Evolutionary conservation across 345 rosid genomes (phyloP), one percentile per base, ranked within the genome.

Genomic region (Salix dunnii): DNA sequence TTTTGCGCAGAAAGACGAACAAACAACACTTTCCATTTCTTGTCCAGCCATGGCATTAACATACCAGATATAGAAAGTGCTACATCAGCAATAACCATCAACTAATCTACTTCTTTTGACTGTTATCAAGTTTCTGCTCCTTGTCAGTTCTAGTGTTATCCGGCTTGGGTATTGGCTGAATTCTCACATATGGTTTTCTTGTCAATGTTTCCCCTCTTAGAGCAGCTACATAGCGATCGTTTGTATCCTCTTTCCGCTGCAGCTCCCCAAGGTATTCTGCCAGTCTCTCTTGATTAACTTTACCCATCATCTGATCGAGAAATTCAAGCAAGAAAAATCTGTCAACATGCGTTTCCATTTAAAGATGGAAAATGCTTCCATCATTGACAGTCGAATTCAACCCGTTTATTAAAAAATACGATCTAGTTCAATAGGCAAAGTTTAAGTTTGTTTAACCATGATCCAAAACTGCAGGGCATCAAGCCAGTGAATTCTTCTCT

Each of bases 251-350:
- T 78, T 90, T 95, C 76, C 94, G 86, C 86, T 93, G 86, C 77
- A 95, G 84, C 86, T 95, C 98, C 60, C 94, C 91, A 3, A 96
- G 97, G 81, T 89, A 96, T 71, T 92, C 99, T 7, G 93, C 97
- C 71, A 96, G 83, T 77, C 99, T 85, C 82, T 93, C 97, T 83
- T 84, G 87, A 78, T 93, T 92, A 23, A 91, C 97, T 87, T 85
- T 89, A 51, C 94, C 97, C 98, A 96, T 90, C 97, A 94, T 89
- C 97, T 94, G 85, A 53, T 62, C 72, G 75, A 80, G 55, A 81
- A 43, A 60, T 60, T 21, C 55, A 68, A 35, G 68, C 28, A 48
- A 78, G 66, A 21, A 63, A 73, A 72, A 68, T n/a, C 72, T 14
- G 61, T 77, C 51, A 71, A 48, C 23, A 40, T 38, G 35, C 18